Percentiles rank a stretch among this genome's conserved stretches.
Evolutionary conservation across 2,329 filamentous ascomycete species (phyloP).

Genomic region (Aspergillaceae sp.): DNA sequence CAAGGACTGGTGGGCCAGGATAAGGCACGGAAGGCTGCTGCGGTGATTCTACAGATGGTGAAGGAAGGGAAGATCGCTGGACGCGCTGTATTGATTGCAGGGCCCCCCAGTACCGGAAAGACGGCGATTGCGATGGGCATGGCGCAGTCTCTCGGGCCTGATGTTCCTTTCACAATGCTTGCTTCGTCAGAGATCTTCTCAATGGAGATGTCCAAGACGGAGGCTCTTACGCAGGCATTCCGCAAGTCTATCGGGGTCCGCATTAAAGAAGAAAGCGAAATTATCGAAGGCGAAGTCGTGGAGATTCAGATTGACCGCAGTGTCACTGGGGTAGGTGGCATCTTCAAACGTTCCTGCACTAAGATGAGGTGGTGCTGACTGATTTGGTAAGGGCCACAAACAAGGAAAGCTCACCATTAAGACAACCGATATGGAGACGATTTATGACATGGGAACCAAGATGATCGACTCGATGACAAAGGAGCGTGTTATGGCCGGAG

Average conservation of each 20-base stretch:
- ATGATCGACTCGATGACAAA: slow-evolving; percentile 99
- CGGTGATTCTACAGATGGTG: slow-evolving; percentile 96
- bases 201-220: slow-evolving; percentile 98
- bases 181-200: slow-evolving; percentile 97
- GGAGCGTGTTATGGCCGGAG: slow-evolving; percentile 96
- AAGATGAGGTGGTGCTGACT: slow-evolving; percentile 7
- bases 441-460: slow-evolving; percentile 98
- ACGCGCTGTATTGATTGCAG: slow-evolving; percentile 86
- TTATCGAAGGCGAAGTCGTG: slow-evolving; percentile 97
- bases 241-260: slow-evolving; percentile 95
- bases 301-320: slow-evolving; percentile 98
- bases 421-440: slow-evolving; percentile 98
- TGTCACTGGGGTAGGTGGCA: slow-evolving; percentile 64
- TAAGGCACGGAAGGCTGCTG: slow-evolving; percentile 91
- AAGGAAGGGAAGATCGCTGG: slow-evolving; percentile 98
- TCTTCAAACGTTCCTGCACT: background rate
- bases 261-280: slow-evolving; percentile 98
- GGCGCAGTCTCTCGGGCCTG: slow-evolving; percentile 87
- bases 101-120: slow-evolving; percentile 93
- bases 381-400: slow-evolving; percentile 61
- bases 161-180: slow-evolving; percentile 93
- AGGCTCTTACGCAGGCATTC: slow-evolving; percentile 97
- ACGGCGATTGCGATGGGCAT: slow-evolving; percentile 98
- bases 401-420: slow-evolving; percentile 99
- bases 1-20: slow-evolving; percentile 94